phyloP scores from a whole-genome alignment of 2,329 filamentous ascomycete species.

The Amesomyces nigricolor region DNA sequence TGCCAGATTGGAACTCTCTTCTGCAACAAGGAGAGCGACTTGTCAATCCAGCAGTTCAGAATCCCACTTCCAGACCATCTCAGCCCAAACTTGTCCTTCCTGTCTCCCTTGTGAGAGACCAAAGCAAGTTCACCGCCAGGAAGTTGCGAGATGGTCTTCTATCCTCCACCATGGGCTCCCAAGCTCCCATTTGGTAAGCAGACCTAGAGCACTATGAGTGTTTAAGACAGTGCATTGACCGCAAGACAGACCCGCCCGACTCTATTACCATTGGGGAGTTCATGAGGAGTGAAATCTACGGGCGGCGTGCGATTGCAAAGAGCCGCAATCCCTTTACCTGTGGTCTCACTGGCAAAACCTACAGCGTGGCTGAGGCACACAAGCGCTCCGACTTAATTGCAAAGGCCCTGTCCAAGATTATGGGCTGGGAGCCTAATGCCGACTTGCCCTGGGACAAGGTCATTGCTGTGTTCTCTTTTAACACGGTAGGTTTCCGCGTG shows the following conservation, averaged over 20 bases:
- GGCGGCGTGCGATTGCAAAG: constrained; percentile 56
- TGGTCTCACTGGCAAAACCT: constrained; percentile 64
- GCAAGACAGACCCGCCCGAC: constrained; percentile 57
- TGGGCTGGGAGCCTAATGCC: constrained; percentile 64
- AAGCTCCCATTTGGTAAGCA: constrained; percentile 49
- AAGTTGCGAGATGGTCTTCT: constrained; percentile 48
- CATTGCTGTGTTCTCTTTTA: constrained; percentile 69
- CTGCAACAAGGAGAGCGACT: too few species aligned
- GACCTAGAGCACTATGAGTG: neutral
- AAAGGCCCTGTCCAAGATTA: constrained; percentile 61
- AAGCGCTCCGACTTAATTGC: constrained; percentile 62
- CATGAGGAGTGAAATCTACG: constrained; percentile 66
- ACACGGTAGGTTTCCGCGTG: constrained; percentile 53
- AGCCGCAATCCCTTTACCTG: constrained; percentile 71
- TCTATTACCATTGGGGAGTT: constrained; percentile 70
- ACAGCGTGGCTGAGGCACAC: constrained; percentile 56
- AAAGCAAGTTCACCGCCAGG: neutral
- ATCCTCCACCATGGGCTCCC: constrained; percentile 56
- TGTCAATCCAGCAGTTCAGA: too few species aligned
- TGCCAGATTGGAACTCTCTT: neutral
- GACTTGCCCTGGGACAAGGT: constrained; percentile 80
- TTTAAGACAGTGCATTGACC: neutral
- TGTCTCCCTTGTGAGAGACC: too few species aligned
- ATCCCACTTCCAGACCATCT: too few species aligned
- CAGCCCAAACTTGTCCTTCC: too few species aligned